A percentile compares a stretch with the other conserved stretches of the same genome.
Evolutionary conservation across 2,329 filamentous ascomycete species (phyloP).

Genomic region (Fusarium papillatum): DNA sequence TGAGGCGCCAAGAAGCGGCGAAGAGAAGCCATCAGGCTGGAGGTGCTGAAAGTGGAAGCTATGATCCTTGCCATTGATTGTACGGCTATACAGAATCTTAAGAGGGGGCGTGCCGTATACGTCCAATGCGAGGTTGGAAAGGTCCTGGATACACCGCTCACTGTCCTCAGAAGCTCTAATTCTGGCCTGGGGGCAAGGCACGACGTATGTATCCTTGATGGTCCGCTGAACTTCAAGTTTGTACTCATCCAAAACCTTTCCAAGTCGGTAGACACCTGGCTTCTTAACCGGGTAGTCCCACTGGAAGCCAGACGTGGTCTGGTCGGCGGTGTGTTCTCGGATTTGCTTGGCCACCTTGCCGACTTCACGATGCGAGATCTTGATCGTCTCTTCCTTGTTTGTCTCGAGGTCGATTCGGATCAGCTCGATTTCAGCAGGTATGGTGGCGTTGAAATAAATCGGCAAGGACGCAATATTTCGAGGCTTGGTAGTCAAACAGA

Average conservation of each 20-base stretch:
- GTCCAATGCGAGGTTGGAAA: slow-evolving; percentile 87
- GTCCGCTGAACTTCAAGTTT: slow-evolving; percentile 91
- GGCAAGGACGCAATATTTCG: slow-evolving; percentile 77
- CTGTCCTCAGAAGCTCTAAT: slow-evolving; percentile 73
- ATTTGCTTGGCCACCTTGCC: slow-evolving; percentile 79
- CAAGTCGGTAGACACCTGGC: slow-evolving; percentile 87
- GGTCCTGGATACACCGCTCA: slow-evolving; percentile 86
- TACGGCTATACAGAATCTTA: slow-evolving; percentile 92
- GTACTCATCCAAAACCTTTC: slow-evolving; percentile 91
- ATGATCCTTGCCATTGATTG: slow-evolving; percentile 85
- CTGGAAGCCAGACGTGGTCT: slow-evolving; percentile 70
- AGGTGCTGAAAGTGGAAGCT: slow-evolving; percentile 94
- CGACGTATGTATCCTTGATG: slow-evolving; percentile 84
- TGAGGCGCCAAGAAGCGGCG: slow-evolving; percentile 77
- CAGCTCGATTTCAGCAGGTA: slow-evolving; percentile 91
- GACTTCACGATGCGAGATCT: slow-evolving; percentile 80
- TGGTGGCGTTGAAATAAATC: slow-evolving; percentile 93
- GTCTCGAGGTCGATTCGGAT: slow-evolving; percentile 88
- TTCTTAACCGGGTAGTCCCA: slow-evolving; percentile 86
- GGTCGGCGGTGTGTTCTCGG: slow-evolving; percentile 75
- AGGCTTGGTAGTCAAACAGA: slow-evolving; percentile 80
- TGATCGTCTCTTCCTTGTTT: slow-evolving; percentile 83
- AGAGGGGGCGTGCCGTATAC: slow-evolving; percentile 92
- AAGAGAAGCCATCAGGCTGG: slow-evolving; percentile 88
- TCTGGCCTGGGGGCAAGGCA: slow-evolving; percentile 84